Percentiles rank a stretch among this genome's conserved stretches.
These are phyloP conservation scores for Emergomyces orientalis DNA, from an alignment of 2,329 filamentous ascomycete species.

Conservation along the genomic window DNA sequence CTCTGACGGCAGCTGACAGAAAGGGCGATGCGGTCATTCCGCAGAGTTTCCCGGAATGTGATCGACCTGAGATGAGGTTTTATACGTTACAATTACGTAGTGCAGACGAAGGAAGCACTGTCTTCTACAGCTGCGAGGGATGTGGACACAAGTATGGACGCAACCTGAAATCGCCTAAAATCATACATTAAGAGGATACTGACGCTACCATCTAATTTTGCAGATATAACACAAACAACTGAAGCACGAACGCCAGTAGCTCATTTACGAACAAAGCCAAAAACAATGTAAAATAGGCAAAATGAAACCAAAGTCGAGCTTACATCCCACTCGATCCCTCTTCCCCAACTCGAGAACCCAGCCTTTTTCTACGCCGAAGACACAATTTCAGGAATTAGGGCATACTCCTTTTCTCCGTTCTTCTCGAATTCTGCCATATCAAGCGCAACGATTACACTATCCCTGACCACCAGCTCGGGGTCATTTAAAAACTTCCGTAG, in stretches of 20 bases:
- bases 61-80: conserved; percentile 70
- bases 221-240: conserved; percentile 26
- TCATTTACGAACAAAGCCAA: neutral
- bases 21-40: conserved; percentile 61
- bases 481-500: conserved; percentile 79
- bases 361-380: conserved; percentile 17
- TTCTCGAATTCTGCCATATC: conserved; percentile 98
- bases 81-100: conserved; percentile 77
- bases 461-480: conserved; percentile 82
- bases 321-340: neutral
- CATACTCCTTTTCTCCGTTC: conserved; percentile 81
- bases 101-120: conserved; percentile 89
- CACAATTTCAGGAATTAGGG: conserved; percentile 61
- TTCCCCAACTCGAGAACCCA: neutral
- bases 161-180: neutral
- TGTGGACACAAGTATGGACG: conserved; percentile 65
- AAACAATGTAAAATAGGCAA: neutral
- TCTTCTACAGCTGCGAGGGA: conserved; percentile 73
- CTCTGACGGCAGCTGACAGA: conserved; percentile 66
- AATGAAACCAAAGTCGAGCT: neutral
- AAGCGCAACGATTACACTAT: conserved; percentile 88
- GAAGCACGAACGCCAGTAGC: conserved; percentile 6
- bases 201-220: neutral
- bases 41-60: conserved; percentile 71
- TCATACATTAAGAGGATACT: neutral